A percentile compares a stretch with the other conserved stretches of the same genome.
Evolutionary conservation across 2,329 filamentous ascomycete genomes (phyloP).

Genomic region (Ceratocystis albifundus): DNA sequence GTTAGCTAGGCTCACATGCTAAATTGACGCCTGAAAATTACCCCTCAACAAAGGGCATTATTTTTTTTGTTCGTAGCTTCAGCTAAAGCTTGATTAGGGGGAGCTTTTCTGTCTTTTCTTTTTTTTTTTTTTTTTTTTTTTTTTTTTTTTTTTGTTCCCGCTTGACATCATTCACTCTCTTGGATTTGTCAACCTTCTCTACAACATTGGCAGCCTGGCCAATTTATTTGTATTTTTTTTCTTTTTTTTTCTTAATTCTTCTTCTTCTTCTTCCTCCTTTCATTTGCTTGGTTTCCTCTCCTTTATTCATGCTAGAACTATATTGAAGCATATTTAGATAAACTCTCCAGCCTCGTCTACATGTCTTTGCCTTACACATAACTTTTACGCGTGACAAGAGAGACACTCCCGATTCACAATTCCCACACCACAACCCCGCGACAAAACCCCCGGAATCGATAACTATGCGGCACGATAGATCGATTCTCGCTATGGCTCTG

Average conservation of each 20-base stretch:
- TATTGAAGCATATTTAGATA: not conserved
- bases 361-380: not conserved
- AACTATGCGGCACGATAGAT: constrained; percentile 13
- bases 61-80: not conserved
- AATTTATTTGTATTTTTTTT: not conserved
- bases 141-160: not conserved
- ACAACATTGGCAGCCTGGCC: constrained; percentile 4
- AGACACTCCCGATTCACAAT: not conserved
- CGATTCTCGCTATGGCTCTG: not conserved
- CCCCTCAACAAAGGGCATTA: not conserved
- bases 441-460: not conserved
- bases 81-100: constrained; percentile 1
- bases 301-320: not conserved
- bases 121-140: not conserved
- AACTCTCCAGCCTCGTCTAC: not conserved
- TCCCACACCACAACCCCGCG: not conserved
- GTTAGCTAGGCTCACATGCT: not conserved
- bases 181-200: not conserved
- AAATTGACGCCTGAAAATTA: constrained; percentile 4
- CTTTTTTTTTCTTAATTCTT: not conserved
- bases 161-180: not conserved
- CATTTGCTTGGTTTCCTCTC: not conserved
- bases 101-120: not conserved
- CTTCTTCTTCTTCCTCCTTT: not conserved
- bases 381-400: not conserved